A percentile compares a stretch with the other conserved stretches of the same genome.
These are phyloP conservation scores for Crotalaria pallida DNA, from an alignment of 306 rosid species.

Conservation along the genomic window DNA sequence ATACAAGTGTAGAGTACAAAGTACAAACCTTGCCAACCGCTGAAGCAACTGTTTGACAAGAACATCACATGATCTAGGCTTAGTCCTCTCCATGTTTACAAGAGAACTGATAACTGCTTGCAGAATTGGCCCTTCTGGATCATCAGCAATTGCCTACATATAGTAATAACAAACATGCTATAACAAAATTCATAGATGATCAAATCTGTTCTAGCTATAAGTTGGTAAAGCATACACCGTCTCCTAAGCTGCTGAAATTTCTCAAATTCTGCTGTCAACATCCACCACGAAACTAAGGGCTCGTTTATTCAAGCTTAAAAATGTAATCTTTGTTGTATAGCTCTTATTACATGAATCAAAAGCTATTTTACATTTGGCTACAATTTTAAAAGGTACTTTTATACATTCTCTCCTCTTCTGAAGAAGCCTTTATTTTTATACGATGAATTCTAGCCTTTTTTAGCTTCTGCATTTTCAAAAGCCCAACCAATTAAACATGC, in stretches of 20 bases:
- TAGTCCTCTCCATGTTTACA: constrained; percentile 61
- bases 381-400: too few relatives aligned
- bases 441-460: too few relatives aligned
- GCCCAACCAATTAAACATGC: too few relatives aligned
- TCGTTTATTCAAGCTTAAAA: too few relatives aligned
- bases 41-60: constrained; percentile 71
- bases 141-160: constrained; percentile 63
- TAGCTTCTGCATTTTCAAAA: too few relatives aligned
- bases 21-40: constrained; percentile 69
- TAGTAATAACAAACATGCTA: not conserved
- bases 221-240: not conserved
- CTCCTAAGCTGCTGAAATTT: not conserved
- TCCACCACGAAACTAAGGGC: not conserved
- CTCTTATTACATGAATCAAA: too few relatives aligned
- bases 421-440: too few relatives aligned
- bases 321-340: too few relatives aligned
- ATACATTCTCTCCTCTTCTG: too few relatives aligned
- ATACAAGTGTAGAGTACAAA: too few relatives aligned
- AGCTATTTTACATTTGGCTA: too few relatives aligned
- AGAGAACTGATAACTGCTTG: constrained; percentile 57
- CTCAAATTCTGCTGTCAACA: not conserved
- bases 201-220: not conserved
- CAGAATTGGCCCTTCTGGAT: constrained; percentile 54
- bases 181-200: not conserved
- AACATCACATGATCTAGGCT: constrained; percentile 77